Base-by-base conservation (phyloP, 768 basidiomycete species). In the Mycena rosella region DNA sequence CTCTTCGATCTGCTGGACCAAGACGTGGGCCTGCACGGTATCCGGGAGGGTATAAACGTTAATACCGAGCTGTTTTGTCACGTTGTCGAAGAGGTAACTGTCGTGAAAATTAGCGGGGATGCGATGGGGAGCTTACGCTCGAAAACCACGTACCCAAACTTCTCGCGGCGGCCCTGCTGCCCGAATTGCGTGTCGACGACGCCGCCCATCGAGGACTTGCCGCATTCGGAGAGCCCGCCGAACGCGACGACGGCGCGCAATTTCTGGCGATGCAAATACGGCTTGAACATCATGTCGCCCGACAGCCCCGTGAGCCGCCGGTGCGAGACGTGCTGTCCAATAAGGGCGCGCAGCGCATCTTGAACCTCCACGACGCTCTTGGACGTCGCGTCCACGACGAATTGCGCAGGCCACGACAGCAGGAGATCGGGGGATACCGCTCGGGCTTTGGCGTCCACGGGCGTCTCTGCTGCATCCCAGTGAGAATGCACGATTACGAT, bases 1-100 rank as follows among this genome's bases (percentile, higher is more conserved):
- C 20, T 55, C 53, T 20, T 55, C 53, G n/a, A 55, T 38, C 53
- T 55, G 53, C n/a, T 55, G 53, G 53, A 55, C 38, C 22, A 55
- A 38, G 24, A 38, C 20, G 26, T 55, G 53, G 2, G 53, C 53
- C 36, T 55, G 53, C 34, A 55, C 53, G 26, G 34, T 24, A 14
- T 55, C 53, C 9, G 53, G 53, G 36, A 38, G 22, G 53, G 53
- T 38, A 14, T 55, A 55, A 5, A 55, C 34, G 18, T 55, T 26
- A 3, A 36, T 24, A 26, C 53, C 53, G 14, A 55, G 36, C 36
- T 55, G 53, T 11, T 55, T 55, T 5, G 53, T 38, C 22, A n/a
- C 53, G n/a, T 55, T 55, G n/a, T 36, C 24, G 15, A 55, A 17
- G 38, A 55, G 53, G 26, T 55, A 55, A 15, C 53, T 55, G 36